Conservation (phyloP, 2,329 filamentous ascomycete genomes). For the Penicillium sp. region DNA sequence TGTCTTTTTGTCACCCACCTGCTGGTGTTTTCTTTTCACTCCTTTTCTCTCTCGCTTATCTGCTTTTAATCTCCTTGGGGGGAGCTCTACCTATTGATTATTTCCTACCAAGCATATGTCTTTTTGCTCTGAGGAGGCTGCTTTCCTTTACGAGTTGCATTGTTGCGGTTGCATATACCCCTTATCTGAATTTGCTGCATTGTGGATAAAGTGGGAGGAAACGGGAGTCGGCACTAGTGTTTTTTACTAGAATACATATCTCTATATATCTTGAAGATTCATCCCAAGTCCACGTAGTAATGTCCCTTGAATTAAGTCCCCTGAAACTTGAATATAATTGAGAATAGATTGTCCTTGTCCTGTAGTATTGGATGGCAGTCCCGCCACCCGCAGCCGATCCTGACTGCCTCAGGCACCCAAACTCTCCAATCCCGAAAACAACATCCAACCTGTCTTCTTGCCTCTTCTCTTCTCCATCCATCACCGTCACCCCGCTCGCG, state of each 20-base stretch:
- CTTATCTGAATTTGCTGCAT: slow-evolving; percentile 34
- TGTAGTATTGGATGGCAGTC: slow-evolving; percentile 2
- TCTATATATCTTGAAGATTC: not conserved
- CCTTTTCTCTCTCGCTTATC: slow-evolving; percentile 14
- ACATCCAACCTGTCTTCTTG: slow-evolving; percentile 38
- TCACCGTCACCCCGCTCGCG: slow-evolving; percentile 18
- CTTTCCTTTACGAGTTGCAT: slow-evolving; percentile 32
- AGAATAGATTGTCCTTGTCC: too few relatives aligned
- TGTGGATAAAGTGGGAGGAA: slow-evolving; percentile 21
- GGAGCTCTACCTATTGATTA: slow-evolving; percentile 22
- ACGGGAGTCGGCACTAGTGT: slow-evolving; percentile 13
- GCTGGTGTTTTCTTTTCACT: slow-evolving; percentile 14
- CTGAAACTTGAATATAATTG: too few relatives aligned
- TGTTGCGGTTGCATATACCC: slow-evolving; percentile 38
- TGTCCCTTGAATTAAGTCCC: too few relatives aligned
- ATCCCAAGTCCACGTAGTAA: too few relatives aligned
- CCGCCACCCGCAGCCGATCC: slow-evolving; percentile 21
- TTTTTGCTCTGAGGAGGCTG: slow-evolving; percentile 24
- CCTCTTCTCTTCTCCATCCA: slow-evolving; percentile 28
- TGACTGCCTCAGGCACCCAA: slow-evolving; percentile 26
- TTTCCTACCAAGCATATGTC: slow-evolving; percentile 14
- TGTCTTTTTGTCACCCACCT: slow-evolving; percentile 32
- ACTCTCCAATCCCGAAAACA: slow-evolving; percentile 28
- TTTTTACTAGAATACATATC: slow-evolving; percentile 10
- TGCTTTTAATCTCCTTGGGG: slow-evolving; percentile 23